phyloP scores from a whole-genome alignment of 2,329 filamentous ascomycete species.

The Fusarium subtropicale region DNA sequence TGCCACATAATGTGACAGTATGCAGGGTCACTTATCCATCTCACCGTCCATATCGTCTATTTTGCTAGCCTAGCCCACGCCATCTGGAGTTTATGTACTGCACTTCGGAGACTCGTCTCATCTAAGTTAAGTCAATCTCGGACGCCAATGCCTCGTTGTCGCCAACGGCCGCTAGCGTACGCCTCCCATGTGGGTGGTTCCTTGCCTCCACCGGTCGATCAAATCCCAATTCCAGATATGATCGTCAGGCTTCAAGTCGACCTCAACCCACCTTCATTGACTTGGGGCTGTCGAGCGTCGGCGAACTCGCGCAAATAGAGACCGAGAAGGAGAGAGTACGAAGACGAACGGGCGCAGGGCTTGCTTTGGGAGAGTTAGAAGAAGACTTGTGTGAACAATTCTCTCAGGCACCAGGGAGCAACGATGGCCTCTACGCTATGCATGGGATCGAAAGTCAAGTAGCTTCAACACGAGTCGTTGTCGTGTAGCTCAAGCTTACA shows the following conservation, averaged over 20 bases:
- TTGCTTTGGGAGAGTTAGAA: neutral
- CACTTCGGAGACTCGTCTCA: conserved; percentile 33
- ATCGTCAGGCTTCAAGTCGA: conserved; percentile 24
- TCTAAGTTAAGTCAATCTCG: conserved; percentile 40
- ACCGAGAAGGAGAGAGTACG: neutral
- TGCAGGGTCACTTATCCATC: conserved; percentile 16
- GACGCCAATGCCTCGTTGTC: conserved; percentile 39
- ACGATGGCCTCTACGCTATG: neutral
- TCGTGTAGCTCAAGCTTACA: neutral
- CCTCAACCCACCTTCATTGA: conserved; percentile 21
- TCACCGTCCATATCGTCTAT: conserved; percentile 1
- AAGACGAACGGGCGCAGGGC: neutral
- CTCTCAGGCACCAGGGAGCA: neutral
- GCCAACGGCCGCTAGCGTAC: conserved; percentile 47
- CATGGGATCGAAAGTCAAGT: neutral
- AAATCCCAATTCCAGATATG: conserved; percentile 15
- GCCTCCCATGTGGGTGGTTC: conserved; percentile 42
- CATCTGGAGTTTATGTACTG: conserved; percentile 13
- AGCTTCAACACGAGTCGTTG: neutral
- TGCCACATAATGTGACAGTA: conserved; percentile 16
- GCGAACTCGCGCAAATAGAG: conserved; percentile 9
- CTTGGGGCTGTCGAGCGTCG: conserved; percentile 11
- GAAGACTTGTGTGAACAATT: neutral
- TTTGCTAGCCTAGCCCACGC: neutral
- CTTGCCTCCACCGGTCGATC: conserved; percentile 36